A percentile compares a stretch with the other conserved stretches of the same genome.
Conservation (phyloP, 306 rosid species). For the Rosa lucieae region DNA sequence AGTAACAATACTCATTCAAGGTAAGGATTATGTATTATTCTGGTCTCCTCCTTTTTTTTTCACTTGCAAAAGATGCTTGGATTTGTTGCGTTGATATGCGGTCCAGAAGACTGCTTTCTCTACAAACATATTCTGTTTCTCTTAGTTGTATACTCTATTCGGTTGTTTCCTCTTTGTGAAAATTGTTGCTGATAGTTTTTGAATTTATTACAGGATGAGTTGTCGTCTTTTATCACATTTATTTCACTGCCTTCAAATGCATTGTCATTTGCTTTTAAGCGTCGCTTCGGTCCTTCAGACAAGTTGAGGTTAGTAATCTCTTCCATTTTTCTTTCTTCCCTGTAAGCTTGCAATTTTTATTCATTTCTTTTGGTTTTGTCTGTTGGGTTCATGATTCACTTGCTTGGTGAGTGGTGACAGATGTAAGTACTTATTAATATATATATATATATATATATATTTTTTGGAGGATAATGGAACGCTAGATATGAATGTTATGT, state of each 20-base stretch:
- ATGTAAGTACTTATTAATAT: neutral
- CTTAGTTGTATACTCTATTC: slow-evolving; percentile 1
- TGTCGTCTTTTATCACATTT: slow-evolving; percentile 74
- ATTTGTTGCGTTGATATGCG: neutral
- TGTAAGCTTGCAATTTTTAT: neutral
- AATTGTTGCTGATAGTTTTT: slow-evolving; percentile 8
- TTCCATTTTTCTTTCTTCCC: neutral
- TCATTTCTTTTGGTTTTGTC: neutral
- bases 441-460: too few species aligned
- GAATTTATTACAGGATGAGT: slow-evolving; percentile 67
- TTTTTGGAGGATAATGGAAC: too few species aligned
- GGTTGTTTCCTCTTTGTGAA: slow-evolving; percentile 5
- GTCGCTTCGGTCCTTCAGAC: slow-evolving; percentile 70
- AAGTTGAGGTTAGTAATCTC: slow-evolving; percentile 67
- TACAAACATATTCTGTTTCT: neutral
- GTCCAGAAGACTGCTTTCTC: neutral
- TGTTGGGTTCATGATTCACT: neutral
- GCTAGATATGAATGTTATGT: too few species aligned
- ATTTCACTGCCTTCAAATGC: slow-evolving; percentile 82
- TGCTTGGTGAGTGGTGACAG: neutral
- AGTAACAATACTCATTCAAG: too few species aligned
- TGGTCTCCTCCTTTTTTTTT: neutral
- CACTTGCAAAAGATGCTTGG: neutral
- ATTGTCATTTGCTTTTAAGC: slow-evolving; percentile 81
- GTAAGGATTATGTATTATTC: slow-evolving; percentile 23